Percentiles rank a stretch among this genome's conserved stretches.
These are phyloP conservation scores for Picocystis sp. DNA, from an alignment of 163 green algal genomes.

Conservation along the genomic window DNA sequence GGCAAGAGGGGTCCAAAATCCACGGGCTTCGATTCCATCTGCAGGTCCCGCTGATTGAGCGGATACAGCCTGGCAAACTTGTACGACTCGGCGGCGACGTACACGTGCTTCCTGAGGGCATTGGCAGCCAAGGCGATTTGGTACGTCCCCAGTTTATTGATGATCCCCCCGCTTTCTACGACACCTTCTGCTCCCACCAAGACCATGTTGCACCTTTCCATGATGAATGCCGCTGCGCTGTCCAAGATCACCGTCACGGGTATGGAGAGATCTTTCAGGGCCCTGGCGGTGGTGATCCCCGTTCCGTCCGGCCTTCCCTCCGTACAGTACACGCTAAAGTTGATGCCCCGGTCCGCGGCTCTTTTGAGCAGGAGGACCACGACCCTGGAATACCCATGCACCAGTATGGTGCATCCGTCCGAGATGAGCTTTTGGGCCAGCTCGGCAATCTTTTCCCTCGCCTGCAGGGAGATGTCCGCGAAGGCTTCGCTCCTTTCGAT, in stretches of 20 bases:
- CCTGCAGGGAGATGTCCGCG: constrained; percentile 55
- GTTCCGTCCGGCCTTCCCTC: constrained; percentile 72
- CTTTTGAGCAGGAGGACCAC: constrained; percentile 63
- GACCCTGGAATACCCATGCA: constrained; percentile 75
- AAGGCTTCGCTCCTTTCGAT: constrained; percentile 22
- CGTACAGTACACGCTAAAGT: constrained; percentile 81
- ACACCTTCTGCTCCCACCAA: constrained; percentile 84
- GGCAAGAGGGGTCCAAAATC: constrained; percentile 68
- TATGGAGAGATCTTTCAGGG: constrained; percentile 50
- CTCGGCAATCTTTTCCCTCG: constrained; percentile 71
- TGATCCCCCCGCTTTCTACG: constrained; percentile 86
- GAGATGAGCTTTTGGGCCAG: constrained; percentile 72
- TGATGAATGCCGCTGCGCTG: constrained; percentile 52
- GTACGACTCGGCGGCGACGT: constrained; percentile 87
- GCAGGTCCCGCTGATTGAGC: constrained; percentile 68
- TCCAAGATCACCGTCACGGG: constrained; percentile 77
- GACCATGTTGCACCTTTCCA: constrained; percentile 71
- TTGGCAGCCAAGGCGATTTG: constrained; percentile 67
- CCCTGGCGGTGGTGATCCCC: constrained; percentile 54
- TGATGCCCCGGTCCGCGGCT: constrained; percentile 26
- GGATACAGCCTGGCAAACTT: constrained; percentile 84
- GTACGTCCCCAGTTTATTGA: constrained; percentile 96
- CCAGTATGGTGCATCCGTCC: constrained; percentile 53
- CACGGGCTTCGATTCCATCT: constrained; percentile 54
- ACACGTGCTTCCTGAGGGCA: constrained; percentile 69